Evolutionary conservation across 805 yeast genomes (phyloP).

Genomic region (Brettanomyces naardenensis): DNA sequence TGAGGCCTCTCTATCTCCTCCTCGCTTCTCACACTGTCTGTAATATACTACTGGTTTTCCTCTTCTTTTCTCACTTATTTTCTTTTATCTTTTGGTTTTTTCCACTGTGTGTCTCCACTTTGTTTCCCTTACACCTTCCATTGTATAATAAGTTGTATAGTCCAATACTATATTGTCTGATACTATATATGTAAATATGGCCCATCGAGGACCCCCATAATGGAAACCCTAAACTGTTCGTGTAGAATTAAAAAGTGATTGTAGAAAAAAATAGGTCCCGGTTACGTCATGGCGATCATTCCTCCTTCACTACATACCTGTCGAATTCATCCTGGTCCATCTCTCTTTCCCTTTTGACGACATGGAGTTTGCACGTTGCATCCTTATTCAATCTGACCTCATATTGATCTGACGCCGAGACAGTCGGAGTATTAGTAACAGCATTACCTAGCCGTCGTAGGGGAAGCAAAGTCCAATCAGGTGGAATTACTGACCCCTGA

Average conservation of each 20-base stretch:
- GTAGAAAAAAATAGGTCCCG: too few species aligned
- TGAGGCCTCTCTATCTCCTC: background rate
- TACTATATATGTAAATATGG: too few species aligned
- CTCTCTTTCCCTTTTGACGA: background rate
- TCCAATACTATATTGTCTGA: too few species aligned
- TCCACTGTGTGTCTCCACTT: background rate
- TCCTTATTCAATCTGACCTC: background rate
- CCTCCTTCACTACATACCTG: background rate
- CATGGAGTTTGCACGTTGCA: constrained; percentile 1
- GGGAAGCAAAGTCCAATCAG: constrained; percentile 25
- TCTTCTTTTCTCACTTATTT: background rate
- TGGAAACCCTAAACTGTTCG: too few species aligned
- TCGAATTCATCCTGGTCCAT: constrained; percentile 1
- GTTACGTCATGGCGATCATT: too few species aligned
- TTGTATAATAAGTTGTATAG: background rate
- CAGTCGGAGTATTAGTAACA: background rate
- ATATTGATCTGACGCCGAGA: background rate
- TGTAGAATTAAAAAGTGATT: too few species aligned
- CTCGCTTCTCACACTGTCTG: background rate
- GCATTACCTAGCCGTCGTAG: too few species aligned
- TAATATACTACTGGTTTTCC: background rate
- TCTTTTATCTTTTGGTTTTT: background rate
- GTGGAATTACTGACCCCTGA: constrained; percentile 21
- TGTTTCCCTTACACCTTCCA: too few species aligned
- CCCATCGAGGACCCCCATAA: too few species aligned